A percentile compares a stretch with the other conserved stretches of the same genome.
Conservation (phyloP, 2,329 filamentous ascomycete genomes). For the Alternaria brassicae region DNA sequence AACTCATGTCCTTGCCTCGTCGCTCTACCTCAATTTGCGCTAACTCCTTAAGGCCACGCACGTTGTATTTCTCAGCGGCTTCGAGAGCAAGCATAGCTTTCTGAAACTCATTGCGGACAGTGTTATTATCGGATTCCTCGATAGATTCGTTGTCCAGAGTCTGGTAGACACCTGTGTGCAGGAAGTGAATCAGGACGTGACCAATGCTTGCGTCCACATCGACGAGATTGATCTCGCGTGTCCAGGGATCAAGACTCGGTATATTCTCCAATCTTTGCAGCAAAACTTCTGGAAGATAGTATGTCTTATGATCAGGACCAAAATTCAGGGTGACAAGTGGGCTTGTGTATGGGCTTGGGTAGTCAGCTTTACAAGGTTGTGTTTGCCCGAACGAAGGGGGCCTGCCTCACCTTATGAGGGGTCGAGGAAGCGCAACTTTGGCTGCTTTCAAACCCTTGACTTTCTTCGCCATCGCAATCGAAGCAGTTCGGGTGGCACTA, state of each 20-base stretch:
- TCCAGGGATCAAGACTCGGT: constrained; percentile 4
- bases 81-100: constrained; percentile 1
- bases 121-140: neutral
- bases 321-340: constrained; percentile 1
- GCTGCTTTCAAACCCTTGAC: neutral
- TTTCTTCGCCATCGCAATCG: constrained; percentile 6
- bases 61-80: constrained; percentile 2
- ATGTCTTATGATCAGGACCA: constrained; percentile 1
- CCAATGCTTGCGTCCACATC: constrained; percentile 26
- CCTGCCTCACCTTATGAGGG: neutral
- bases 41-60: constrained; percentile 1
- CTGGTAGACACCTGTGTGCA: constrained; percentile 39
- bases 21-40: constrained; percentile 7
- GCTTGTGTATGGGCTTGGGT: constrained; percentile 2
- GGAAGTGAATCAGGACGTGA: constrained; percentile 33
- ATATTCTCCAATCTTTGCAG: constrained; percentile 1
- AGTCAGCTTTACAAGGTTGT: neutral
- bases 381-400: neutral
- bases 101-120: neutral
- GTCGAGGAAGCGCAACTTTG: neutral
- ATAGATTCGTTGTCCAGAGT: constrained; percentile 21
- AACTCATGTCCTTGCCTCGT: constrained; percentile 1
- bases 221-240: constrained; percentile 6
- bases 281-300: neutral
- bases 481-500: constrained; percentile 1